A percentile compares a stretch with the other conserved stretches of the same genome.
Conservation (phyloP, 2,329 filamentous ascomycete species). For the Colletotrichum cordylinicola region DNA sequence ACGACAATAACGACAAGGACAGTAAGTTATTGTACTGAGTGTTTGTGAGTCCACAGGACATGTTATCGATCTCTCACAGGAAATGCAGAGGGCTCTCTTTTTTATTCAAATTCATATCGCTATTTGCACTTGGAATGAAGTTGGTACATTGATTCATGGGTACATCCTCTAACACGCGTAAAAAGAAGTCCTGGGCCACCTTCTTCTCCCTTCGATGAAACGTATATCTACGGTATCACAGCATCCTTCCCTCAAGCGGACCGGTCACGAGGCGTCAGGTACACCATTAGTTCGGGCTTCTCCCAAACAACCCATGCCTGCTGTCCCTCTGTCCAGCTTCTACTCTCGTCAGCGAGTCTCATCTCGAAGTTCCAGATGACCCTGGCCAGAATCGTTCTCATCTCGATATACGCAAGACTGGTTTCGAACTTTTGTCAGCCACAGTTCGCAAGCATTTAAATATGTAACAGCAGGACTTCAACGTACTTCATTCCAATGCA, state of each 20-base stretch:
- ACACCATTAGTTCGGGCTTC: neutral
- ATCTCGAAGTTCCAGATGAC: constrained; percentile 53
- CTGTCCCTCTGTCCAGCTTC: constrained; percentile 34
- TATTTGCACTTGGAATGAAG: neutral
- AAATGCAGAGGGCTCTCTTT: neutral
- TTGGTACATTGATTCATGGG: neutral
- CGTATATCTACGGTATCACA: neutral
- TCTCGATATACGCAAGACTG: constrained; percentile 50
- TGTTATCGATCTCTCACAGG: no score
- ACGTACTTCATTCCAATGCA: constrained; percentile 37
- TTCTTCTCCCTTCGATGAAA: neutral
- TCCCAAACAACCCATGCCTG: neutral
- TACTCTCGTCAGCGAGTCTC: constrained; percentile 31
- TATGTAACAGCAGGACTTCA: neutral
- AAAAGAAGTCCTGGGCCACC: no score
- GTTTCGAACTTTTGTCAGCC: neutral
- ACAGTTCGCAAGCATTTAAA: neutral
- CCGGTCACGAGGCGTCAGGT: neutral
- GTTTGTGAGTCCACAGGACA: no score
- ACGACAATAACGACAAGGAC: no score
- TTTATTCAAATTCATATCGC: neutral
- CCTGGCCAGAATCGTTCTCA: constrained; percentile 50
- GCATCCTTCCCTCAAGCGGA: neutral
- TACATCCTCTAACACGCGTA: no score
- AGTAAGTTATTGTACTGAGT: no score